Base-by-base conservation (phyloP, 495 filamentous ascomycete species). In the Parachaetomium inaequale region DNA sequence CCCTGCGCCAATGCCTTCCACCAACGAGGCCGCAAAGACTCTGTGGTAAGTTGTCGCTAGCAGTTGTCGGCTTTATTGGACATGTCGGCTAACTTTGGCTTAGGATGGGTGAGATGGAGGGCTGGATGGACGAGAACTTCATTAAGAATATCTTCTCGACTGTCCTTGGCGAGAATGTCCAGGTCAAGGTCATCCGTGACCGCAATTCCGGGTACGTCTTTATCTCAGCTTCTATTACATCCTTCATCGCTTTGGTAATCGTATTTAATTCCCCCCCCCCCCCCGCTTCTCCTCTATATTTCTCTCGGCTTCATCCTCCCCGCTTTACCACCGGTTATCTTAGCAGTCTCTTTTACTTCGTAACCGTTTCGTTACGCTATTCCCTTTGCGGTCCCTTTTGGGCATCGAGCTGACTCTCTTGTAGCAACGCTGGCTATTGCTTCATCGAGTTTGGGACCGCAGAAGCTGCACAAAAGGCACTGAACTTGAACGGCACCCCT, bases 151-250 rank as follows among this genome's bases (percentile, higher is more conserved):
- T 98, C 23, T 98, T 91, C 87, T 89, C 87, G 74, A 87, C 88
- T 68, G 73, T 78, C 26, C 87, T 96, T 81, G 91, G 87, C 59
- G 93, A 98, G 79, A 83, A 84, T 64, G 94, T 99, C 68, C 97
- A 97, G 69, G 94, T 99, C 50, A 99, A 99, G 84, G 96, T 99
- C 85, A 99, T 99, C 70, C 92, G 94, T 62, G 94, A 99, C 80
- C 96, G 96, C 76, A 96, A 96, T 74, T 98, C 94, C 75, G 94
- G 94, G 93, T 97, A 88, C 74, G 90, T 74, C 70, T 63, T 36
- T 40, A 1, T n/a, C n/a, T n/a, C n/a, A n/a, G n/a, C n/a, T n/a
- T n/a, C n/a, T n/a, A n/a, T n/a, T n/a, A n/a, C n/a, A n/a, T n/a
- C n/a, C n/a, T n/a, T n/a, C n/a, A n/a, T n/a, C n/a, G n/a, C n/a